These are phyloP conservation scores for Quercus berberidifolia DNA, from an alignment of 306 rosid genomes.

Conservation along the genomic window DNA sequence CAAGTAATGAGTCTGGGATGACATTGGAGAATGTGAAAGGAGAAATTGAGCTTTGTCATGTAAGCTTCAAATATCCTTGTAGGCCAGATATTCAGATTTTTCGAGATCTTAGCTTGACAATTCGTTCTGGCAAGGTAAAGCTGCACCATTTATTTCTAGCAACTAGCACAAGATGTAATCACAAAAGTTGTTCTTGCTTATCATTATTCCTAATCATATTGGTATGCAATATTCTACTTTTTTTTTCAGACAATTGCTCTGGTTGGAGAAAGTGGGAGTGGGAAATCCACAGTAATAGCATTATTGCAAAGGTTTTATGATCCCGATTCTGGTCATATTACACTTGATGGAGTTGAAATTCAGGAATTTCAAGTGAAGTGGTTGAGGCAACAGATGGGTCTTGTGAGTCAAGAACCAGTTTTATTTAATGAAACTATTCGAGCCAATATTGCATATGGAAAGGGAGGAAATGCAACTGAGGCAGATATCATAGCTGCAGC, in stretches of 20 bases:
- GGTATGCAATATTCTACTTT: neutral
- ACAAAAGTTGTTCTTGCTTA: neutral
- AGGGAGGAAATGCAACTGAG: slow-evolving; percentile 55
- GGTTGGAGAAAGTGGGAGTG: slow-evolving; percentile 79
- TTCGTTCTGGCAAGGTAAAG: slow-evolving; percentile 45
- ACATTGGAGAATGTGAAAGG: slow-evolving; percentile 32
- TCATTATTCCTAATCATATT: neutral
- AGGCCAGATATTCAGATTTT: slow-evolving; percentile 40
- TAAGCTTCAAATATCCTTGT: slow-evolving; percentile 39
- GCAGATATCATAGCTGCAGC: slow-evolving; percentile 60
- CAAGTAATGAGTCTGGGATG: slow-evolving; percentile 35
- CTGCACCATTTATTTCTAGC: neutral
- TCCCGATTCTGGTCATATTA: slow-evolving; percentile 59
- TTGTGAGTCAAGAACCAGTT: slow-evolving; percentile 68
- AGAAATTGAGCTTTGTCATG: slow-evolving; percentile 35
- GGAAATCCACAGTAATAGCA: slow-evolving; percentile 60
- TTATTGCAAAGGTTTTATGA: slow-evolving; percentile 64
- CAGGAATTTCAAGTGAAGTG: slow-evolving; percentile 48
- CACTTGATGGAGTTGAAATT: slow-evolving; percentile 52
- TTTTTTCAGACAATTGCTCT: slow-evolving; percentile 51
- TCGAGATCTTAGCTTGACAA: slow-evolving; percentile 34
- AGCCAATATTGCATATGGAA: slow-evolving; percentile 64
- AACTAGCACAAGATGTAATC: neutral
- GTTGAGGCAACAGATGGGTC: slow-evolving; percentile 66
- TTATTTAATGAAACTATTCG: slow-evolving; percentile 56